Evolutionary conservation across 495 filamentous ascomycete genomes (phyloP).

Genomic region (Trichoderma virens): DNA sequence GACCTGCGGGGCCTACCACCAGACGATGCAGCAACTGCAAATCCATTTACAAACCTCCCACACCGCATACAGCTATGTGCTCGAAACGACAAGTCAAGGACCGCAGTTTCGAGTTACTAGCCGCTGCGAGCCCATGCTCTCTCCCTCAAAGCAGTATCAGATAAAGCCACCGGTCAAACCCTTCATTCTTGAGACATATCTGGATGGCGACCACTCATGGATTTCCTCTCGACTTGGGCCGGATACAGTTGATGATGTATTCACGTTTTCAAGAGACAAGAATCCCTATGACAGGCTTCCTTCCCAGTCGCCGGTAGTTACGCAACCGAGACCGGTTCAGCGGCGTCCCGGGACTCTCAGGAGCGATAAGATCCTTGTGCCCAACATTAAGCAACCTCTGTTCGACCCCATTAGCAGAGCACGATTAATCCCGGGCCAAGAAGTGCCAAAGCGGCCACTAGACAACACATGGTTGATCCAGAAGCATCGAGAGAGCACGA

Average conservation of each 20-base stretch:
- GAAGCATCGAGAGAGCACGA: conserved; percentile 44
- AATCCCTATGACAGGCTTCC: conserved; percentile 1
- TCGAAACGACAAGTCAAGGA: conserved; percentile 25
- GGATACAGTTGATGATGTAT: conserved; percentile 24
- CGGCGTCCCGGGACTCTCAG: background rate
- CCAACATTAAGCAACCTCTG: conserved; percentile 40
- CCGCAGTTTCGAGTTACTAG: conserved; percentile 19
- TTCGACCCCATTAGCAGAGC: conserved; percentile 44
- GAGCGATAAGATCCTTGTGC: conserved; percentile 29
- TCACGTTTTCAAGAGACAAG: background rate
- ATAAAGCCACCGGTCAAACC: conserved; percentile 28
- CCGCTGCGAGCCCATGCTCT: conserved; percentile 6
- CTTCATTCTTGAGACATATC: conserved; percentile 30
- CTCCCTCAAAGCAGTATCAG: conserved; percentile 24
- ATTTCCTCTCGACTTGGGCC: conserved; percentile 31
- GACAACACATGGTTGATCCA: conserved; percentile 44
- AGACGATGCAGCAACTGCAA: conserved; percentile 34
- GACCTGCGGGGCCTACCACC: conserved; percentile 35
- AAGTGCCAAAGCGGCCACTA: conserved; percentile 31
- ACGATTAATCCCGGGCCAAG: conserved; percentile 35
- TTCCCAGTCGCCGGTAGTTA: conserved; percentile 7
- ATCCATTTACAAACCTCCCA: conserved; percentile 36
- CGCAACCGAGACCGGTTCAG: background rate
- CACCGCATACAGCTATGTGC: conserved; percentile 34
- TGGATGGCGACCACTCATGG: conserved; percentile 37